Percentiles rank a stretch among this genome's conserved stretches.
Evolutionary conservation across 2,329 filamentous ascomycete genomes (phyloP).

Genomic region (Thelonectria discophora): DNA sequence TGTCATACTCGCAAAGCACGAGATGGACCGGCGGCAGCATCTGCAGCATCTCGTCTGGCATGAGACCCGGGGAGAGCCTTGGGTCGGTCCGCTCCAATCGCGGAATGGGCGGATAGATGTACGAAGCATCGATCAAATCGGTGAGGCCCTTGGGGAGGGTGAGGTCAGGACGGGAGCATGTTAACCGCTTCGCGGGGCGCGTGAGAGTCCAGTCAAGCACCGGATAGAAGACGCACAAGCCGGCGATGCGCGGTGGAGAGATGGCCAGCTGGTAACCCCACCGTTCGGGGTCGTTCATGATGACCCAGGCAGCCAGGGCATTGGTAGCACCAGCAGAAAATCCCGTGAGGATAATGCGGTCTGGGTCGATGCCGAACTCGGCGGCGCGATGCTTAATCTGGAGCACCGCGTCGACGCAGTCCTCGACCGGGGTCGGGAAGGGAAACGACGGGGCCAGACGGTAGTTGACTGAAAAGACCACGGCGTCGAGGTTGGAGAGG

Average conservation of each 20-base stretch:
- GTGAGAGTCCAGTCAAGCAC: conserved; percentile 68
- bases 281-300: conserved; percentile 54
- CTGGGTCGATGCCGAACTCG: conserved; percentile 65
- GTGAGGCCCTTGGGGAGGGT: conserved; percentile 67
- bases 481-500: conserved; percentile 60
- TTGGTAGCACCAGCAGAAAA: conserved; percentile 71
- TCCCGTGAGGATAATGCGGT: conserved; percentile 66
- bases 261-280: conserved; percentile 51
- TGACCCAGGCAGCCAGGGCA: conserved; percentile 58
- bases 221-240: conserved; percentile 69
- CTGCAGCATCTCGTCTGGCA: conserved; percentile 60
- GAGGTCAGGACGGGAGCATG: conserved; percentile 63
- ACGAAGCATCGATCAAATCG: conserved; percentile 70
- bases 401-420: conserved; percentile 70
- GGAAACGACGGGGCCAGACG: conserved; percentile 72
- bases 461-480: conserved; percentile 73
- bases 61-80: conserved; percentile 66
- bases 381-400: conserved; percentile 65
- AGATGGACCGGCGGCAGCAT: conserved; percentile 64
- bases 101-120: conserved; percentile 63
- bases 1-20: conserved; percentile 71
- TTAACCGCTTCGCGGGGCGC: conserved; percentile 64
- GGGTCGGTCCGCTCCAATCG: conserved; percentile 59
- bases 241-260: conserved; percentile 58
- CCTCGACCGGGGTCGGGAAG: conserved; percentile 71